Percentiles rank a stretch among this genome's conserved stretches.
Evolutionary conservation across 352 stramenopile species (phyloP).

Genomic region (Phytophthora crassamura): DNA sequence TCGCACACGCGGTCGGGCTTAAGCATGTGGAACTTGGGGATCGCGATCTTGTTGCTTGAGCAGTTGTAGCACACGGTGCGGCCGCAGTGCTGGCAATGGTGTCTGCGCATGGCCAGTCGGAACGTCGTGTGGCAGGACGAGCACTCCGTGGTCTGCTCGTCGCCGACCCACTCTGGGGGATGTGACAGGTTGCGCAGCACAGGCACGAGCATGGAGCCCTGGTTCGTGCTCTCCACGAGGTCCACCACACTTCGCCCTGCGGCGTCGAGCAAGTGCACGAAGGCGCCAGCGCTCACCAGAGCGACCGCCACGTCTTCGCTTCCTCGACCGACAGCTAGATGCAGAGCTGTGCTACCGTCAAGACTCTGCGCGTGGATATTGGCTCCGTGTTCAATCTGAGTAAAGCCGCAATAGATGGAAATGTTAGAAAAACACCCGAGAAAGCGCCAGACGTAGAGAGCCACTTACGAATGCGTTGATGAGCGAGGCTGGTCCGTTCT

Average conservation of each 20-base stretch:
- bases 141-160: conserved; percentile 78
- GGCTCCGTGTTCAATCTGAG: conserved; percentile 78
- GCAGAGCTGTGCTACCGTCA: conserved; percentile 84
- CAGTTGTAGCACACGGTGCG: conserved; percentile 89
- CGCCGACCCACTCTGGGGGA: conserved; percentile 64
- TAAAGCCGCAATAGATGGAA: not conserved
- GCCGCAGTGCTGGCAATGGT: conserved; percentile 86
- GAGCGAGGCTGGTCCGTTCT: conserved; percentile 69
- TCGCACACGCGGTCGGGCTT: conserved; percentile 83
- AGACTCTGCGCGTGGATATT: conserved; percentile 85
- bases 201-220: conserved; percentile 81
- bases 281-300: conserved; percentile 75
- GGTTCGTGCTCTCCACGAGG: conserved; percentile 81
- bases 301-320: conserved; percentile 77
- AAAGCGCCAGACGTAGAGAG: not conserved
- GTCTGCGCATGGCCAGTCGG: conserved; percentile 83
- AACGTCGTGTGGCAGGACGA: conserved; percentile 78
- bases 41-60: conserved; percentile 84
- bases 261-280: conserved; percentile 83
- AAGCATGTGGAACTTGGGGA: conserved; percentile 83
- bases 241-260: conserved; percentile 85
- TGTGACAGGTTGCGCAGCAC: conserved; percentile 80
- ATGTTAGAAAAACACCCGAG: not conserved
- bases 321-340: conserved; percentile 77
- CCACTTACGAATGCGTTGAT: conserved; percentile 85